A percentile compares a stretch with the other conserved stretches of the same genome.
These are phyloP conservation scores for Neoboletus brunneissimus DNA, from an alignment of 768 basidiomycete species.

Conservation along the genomic window DNA sequence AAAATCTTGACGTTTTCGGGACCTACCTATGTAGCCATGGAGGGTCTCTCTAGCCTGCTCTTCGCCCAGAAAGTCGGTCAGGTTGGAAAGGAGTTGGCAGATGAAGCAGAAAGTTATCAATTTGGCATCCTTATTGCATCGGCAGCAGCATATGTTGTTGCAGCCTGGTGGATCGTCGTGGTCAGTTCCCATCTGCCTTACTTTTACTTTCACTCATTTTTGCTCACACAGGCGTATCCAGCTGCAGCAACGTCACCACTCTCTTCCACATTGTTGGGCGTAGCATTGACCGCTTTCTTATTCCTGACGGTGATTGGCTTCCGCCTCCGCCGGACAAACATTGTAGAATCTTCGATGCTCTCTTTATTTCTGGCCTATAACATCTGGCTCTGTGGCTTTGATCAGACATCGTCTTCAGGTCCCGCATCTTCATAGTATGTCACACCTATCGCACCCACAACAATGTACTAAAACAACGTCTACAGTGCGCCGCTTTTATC, in stretches of 20 bases:
- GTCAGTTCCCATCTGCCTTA: slow-evolving; percentile 42
- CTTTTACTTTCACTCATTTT: slow-evolving; percentile 9
- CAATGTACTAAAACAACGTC: slow-evolving; percentile 8
- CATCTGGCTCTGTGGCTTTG: slow-evolving; percentile 85
- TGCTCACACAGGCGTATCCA: slow-evolving; percentile 62
- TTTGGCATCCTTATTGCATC: slow-evolving; percentile 73
- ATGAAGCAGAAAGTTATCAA: slow-evolving; percentile 72
- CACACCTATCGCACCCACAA: not conserved
- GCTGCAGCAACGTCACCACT: slow-evolving; percentile 80
- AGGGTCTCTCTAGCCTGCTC: slow-evolving; percentile 79
- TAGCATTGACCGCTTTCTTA: slow-evolving; percentile 81
- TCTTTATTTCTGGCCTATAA: slow-evolving; percentile 88
- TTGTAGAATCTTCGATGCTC: slow-evolving; percentile 87
- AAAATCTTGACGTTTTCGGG: slow-evolving; percentile 65
- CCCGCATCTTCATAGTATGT: slow-evolving; percentile 77
- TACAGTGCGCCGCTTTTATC: slow-evolving; percentile 68
- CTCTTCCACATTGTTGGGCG: slow-evolving; percentile 85
- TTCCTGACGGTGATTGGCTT: slow-evolving; percentile 94
- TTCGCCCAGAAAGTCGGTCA: slow-evolving; percentile 82
- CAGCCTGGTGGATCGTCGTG: slow-evolving; percentile 84
- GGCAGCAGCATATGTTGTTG: slow-evolving; percentile 74
- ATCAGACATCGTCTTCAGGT: slow-evolving; percentile 68
- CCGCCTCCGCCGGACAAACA: slow-evolving; percentile 81
- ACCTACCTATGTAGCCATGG: slow-evolving; percentile 77
- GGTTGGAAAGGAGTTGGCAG: slow-evolving; percentile 67